Evolutionary conservation across 106 monocot species (phyloP).

Genomic region (Agapanthus africanus): DNA sequence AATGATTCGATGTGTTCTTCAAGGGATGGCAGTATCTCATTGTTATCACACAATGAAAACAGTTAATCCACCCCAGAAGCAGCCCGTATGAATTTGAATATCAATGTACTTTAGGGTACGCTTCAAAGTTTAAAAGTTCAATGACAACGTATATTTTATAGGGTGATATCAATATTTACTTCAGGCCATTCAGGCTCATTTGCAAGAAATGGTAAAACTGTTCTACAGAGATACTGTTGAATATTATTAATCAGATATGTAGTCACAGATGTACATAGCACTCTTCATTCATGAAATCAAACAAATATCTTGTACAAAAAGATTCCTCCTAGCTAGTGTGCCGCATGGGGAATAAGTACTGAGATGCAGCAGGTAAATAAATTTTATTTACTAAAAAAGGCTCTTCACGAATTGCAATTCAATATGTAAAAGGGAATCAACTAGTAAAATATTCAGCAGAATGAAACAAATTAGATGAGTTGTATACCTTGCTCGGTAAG

Average conservation of each 20-base stretch:
- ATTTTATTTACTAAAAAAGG: neutral
- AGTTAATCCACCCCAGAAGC: neutral
- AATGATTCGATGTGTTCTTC: too few relatives aligned
- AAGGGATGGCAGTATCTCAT: neutral
- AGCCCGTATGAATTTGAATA: neutral
- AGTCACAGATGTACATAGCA: neutral
- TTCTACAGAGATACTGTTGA: neutral
- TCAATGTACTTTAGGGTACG: neutral
- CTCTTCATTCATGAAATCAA: neutral
- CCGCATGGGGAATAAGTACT: neutral
- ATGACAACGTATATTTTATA: neutral
- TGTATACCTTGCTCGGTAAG: conserved; percentile 34
- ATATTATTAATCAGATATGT: neutral
- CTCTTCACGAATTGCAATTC: neutral
- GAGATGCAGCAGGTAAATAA: neutral
- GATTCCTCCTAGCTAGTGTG: neutral
- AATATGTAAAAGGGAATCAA: neutral
- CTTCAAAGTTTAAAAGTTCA: neutral
- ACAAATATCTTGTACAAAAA: neutral
- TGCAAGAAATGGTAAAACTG: neutral
- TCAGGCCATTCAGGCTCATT: neutral
- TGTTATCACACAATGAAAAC: neutral
- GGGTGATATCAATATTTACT: neutral
- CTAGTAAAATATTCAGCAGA: neutral
- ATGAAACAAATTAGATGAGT: neutral